Percentiles rank a stretch among this genome's conserved stretches.
Conservation (phyloP, 2,329 filamentous ascomycete genomes). For the Penicillium sp. region DNA sequence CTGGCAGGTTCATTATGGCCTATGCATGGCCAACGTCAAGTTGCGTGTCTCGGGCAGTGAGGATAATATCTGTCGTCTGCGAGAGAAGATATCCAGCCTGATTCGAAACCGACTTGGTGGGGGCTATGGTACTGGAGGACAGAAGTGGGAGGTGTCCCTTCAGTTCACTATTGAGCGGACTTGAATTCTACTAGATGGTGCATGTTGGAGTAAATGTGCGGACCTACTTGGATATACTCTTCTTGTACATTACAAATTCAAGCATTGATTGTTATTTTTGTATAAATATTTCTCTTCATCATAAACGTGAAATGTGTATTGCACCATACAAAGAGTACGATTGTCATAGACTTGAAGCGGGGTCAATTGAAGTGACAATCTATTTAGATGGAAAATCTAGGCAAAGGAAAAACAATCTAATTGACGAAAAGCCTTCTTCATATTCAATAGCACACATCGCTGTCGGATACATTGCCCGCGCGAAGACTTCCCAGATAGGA, state of each 20-base stretch:
- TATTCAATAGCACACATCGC: conserved; percentile 17
- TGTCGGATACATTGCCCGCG: conserved; percentile 13
- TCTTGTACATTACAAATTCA: conserved; percentile 11
- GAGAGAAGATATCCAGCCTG: conserved; percentile 73
- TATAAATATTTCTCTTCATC: not conserved
- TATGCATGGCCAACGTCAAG: conserved; percentile 94
- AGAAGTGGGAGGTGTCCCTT: conserved; percentile 91
- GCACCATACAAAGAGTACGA: not conserved
- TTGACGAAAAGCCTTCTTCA: conserved; percentile 11
- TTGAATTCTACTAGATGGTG: conserved; percentile 2
- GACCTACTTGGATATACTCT: conserved; percentile 1
- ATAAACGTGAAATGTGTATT: not conserved
- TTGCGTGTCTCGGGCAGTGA: conserved; percentile 73
- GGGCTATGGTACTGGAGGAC: conserved; percentile 75
- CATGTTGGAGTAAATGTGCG: not conserved
- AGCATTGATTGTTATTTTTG: not conserved
- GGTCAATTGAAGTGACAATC: not conserved
- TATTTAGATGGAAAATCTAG: not conserved
- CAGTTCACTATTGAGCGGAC: conserved; percentile 65
- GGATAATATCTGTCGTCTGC: conserved; percentile 68
- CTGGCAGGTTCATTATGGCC: conserved; percentile 97
- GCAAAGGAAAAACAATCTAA: not conserved
- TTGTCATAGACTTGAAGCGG: not conserved
- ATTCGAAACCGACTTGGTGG: conserved; percentile 85
- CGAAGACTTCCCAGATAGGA: conserved; percentile 15